Evolutionary conservation across 1,284 basidiomycete genomes (phyloP).

Genomic region (Cryptococcus hybrid): DNA sequence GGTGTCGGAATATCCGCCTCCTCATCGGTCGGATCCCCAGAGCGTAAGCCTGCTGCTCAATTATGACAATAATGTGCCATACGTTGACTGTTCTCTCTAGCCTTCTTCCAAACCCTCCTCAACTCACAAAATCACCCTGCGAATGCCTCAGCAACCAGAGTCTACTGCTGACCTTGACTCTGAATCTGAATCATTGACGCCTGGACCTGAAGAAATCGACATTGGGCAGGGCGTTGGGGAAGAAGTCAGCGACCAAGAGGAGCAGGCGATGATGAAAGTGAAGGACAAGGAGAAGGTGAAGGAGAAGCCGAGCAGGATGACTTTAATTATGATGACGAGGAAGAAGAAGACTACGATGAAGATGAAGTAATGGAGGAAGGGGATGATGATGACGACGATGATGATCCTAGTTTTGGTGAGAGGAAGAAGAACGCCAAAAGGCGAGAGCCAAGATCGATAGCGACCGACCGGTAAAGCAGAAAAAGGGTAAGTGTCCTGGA

Average conservation of each 20-base stretch:
- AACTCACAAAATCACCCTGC: slow-evolving; percentile 12
- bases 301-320: slow-evolving; percentile 15
- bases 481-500: slow-evolving; percentile 17
- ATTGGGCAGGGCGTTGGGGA: slow-evolving; percentile 13
- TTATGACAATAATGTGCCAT: not conserved
- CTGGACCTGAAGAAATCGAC: slow-evolving; percentile 16
- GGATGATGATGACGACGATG: slow-evolving; percentile 14
- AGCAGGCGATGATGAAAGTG: slow-evolving; percentile 2
- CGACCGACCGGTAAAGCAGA: slow-evolving; percentile 20
- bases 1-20: not conserved
- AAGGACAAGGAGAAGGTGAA: slow-evolving; percentile 14
- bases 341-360: slow-evolving; percentile 23
- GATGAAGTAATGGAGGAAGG: slow-evolving; percentile 32
- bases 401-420: slow-evolving; percentile 37
- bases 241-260: slow-evolving; percentile 10
- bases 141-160: slow-evolving; percentile 8
- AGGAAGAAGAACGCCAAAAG: slow-evolving; percentile 29
- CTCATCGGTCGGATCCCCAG: not conserved
- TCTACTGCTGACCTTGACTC: slow-evolving; percentile 3
- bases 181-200: slow-evolving; percentile 24
- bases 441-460: slow-evolving; percentile 16
- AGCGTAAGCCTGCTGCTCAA: not conserved
- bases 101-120: slow-evolving; percentile 5
- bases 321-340: slow-evolving; percentile 21
- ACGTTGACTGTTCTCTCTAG: not conserved